Base-by-base conservation (phyloP, 2,329 filamentous ascomycete species). In the Clarireedia sp. region DNA sequence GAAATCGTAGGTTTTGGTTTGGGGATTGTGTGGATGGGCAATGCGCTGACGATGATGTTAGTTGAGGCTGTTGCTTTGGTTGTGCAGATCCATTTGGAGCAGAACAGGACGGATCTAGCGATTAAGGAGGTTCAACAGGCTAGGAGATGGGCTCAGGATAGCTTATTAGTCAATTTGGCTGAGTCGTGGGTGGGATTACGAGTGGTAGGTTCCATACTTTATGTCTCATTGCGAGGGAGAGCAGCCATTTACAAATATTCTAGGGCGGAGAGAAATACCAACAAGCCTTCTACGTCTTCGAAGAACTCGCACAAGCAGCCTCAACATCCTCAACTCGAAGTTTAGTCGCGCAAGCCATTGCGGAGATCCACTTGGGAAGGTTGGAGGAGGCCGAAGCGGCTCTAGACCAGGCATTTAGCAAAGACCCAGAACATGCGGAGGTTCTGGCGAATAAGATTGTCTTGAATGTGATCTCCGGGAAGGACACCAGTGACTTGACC, bases 241-340 rank as follows among this genome's bases (percentile, higher is more conserved):
- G 12, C 21, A 21, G 19, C 12, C 6, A 45, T 29, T 19, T 17
- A 29, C n/a, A 23, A 43, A 54, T 37, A 23, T 48, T 59, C 23
- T 59, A 95, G 87, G 92, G 92, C 67, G 91, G 91, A 63, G 90
- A 96, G 64, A 94, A 90, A 71, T 97, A 97, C 73, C 94, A 97
- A 68, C 89, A 94, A 68, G 86, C 92, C 17, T 97, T 95, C 73
- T 97, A 99, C 77, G 92, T 97, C 59, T 97, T 90, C 67, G 92
- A 97, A 73, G 94, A 99, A 72, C 82, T 97, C 48, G 92, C 94
- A 4, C 89, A 95, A 68, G 86, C 89, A 26, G 86, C 90, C 2
- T 84, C 88, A 33, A 90, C 89, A 17, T 85, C 89, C 48, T 89
- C 89, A 16, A 78, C 85, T 51, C 78, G 85, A 63, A 87, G 83